Evolutionary conservation across 306 rosid species (phyloP), one percentile per base, ranked within the genome.

Genomic region (apple (Malus domestica)): DNA sequence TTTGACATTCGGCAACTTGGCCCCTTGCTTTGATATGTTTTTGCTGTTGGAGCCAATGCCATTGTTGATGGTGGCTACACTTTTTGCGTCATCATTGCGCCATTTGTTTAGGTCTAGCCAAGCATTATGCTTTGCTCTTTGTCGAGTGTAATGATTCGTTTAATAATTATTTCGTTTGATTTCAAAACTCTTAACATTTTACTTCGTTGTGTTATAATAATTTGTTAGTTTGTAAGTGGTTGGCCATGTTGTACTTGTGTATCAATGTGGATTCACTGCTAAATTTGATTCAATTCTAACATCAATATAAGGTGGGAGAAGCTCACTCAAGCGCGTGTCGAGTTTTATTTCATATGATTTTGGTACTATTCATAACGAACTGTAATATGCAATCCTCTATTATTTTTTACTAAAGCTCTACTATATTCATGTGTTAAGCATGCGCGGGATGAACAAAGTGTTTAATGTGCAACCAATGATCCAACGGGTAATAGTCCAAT

Each of bases 61-160:
- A 59, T 25, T 78, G 76, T 45, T 63, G 52, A 76, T 80, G 71
- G 85, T 77, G 86, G 77, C 76, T 16, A 71, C 7, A 71, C 64
- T 79, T 79, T 49, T 76, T 71, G 63, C 83, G 77, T 73, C 84
- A 74, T 52, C 72, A 68, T 76, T 8, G 57, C 63, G 70, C 46
- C 68, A 15, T 75, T 54, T 16, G 23, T 66, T 71, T 35, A 32
- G 58, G 76, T 85, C 82, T 61, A 4, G 6, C 19, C 62, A 76
- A 82, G 82, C 86, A 76, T 85, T 81, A 73, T 83, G 58, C 65
- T 70, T 79, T 51, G 8, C 20, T 51, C 20, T 51, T 62, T 72
- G 4, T n/a, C 15, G 42, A 71, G 78, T 73, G 63, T 60, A 63
- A 45, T 52, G 46, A 16, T 18, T 19, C 18, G 68, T 1, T 27